Percentiles rank a stretch among this genome's conserved stretches.
Evolutionary conservation across 2,329 filamentous ascomycete species (phyloP).

Genomic region (Chaetomium globosum): DNA sequence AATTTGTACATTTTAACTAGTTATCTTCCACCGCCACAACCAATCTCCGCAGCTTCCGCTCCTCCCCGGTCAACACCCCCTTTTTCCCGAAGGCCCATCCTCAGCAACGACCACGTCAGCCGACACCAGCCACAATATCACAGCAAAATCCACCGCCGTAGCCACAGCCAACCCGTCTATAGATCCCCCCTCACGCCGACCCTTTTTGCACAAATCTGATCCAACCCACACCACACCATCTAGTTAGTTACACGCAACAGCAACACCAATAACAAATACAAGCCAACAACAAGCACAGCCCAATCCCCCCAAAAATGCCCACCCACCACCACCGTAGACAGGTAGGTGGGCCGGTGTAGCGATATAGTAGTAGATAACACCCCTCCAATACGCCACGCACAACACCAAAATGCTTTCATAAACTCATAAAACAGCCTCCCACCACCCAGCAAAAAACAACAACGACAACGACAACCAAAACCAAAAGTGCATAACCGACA

Average conservation of each 20-base stretch:
- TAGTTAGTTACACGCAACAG: neutral
- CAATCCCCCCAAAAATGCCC: no score
- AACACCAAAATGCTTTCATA: neutral
- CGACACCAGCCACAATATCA: neutral
- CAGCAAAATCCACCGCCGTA: neutral
- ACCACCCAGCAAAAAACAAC: neutral
- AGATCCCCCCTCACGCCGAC: no score
- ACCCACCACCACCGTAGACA: neutral
- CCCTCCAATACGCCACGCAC: neutral
- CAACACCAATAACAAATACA: neutral
- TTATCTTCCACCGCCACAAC: neutral
- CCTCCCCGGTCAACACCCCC: neutral
- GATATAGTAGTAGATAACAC: no score
- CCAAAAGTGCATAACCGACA: no score
- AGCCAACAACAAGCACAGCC: no score
- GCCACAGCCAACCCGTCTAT: neutral
- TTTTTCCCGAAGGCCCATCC: neutral
- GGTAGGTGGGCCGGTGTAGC: neutral
- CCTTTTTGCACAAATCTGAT: neutral
- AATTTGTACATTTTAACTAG: neutral
- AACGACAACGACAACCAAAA: neutral
- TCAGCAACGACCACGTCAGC: neutral
- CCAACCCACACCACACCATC: neutral
- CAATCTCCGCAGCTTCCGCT: neutral
- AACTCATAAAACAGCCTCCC: neutral